Evolutionary conservation across 2,329 filamentous ascomycete genomes (phyloP), one percentile per base, ranked within the genome.

Genomic region (Cylindrodendrum hubeiense): DNA sequence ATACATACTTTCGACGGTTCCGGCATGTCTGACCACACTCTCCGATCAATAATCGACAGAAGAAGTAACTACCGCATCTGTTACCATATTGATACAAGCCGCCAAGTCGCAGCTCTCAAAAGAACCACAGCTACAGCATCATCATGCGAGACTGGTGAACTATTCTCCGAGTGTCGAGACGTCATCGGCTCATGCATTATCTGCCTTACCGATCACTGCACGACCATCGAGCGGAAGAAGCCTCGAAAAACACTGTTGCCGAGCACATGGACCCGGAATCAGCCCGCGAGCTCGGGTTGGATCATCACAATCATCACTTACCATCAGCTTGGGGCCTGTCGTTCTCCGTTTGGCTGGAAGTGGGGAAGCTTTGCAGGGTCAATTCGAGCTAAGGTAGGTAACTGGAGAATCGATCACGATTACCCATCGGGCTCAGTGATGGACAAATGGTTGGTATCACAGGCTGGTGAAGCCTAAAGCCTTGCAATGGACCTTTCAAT

Each of bases 201-300:
- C 21, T 56, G 53, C 26, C 53, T 56, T 33, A 44, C 53, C 15
- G 53, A 56, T 26, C 28, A 53, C 47, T 60, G 12, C 19, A 52
- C 34, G 15, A 53, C 57, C 9, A 44, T 53, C 39, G 37, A 60
- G 47, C 57, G 47, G 26, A 47, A 44, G 21, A 44, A 15, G 21
- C 24, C 19, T 41, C 21, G 50, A 53, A 41, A 41, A 15, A 41
- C n/a, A 28, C 7, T 24, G 17, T 41, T 28, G 19, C 21, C 41
- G 21, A 13, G 17, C 17, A 39, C 26, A 37, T 41, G 21, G 34
- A 41, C 21, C 34, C 33, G 9, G 34, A 13, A 53, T 26, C 50
- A 28, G 21, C 28, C 34, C 19, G 5, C 34, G 9, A 26, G 17
- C 22, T 39, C 15, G 13, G 17, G 22, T 34, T 53, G 17, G n/a